Evolutionary conservation across 2,329 filamentous ascomycete species (phyloP).

Genomic region (Coniochaeta ligniaria): DNA sequence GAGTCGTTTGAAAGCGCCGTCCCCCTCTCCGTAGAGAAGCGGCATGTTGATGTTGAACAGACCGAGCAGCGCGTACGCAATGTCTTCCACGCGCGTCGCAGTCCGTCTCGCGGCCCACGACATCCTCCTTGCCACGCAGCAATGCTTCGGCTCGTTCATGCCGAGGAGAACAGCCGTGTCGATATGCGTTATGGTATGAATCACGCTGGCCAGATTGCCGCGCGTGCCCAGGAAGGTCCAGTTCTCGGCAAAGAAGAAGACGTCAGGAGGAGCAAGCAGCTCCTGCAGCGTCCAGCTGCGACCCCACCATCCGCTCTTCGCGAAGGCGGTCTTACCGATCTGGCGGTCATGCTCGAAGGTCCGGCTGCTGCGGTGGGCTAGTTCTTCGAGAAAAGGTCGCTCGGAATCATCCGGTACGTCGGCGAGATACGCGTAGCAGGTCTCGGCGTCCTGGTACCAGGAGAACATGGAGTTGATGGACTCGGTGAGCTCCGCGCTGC

Average conservation of each 20-base stretch:
- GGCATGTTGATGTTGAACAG: conserved; percentile 20
- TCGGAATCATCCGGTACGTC: neutral
- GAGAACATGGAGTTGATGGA: conserved; percentile 1
- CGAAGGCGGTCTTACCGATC: neutral
- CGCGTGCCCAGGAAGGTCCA: neutral
- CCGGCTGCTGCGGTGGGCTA: neutral
- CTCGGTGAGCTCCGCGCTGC: conserved; percentile 1
- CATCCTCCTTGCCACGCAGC: conserved; percentile 7
- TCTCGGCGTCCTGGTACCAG: neutral
- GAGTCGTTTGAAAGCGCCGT: neutral
- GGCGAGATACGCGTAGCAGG: neutral
- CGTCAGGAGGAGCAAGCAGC: neutral
- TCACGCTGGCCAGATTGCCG: neutral
- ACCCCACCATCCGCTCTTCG: neutral
- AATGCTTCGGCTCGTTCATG: neutral
- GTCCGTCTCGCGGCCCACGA: conserved; percentile 15
- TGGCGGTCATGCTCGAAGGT: neutral
- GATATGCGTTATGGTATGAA: neutral
- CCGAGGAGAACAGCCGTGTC: neutral
- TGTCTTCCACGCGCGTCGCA: conserved; percentile 17
- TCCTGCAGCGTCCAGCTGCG: conserved; percentile 1
- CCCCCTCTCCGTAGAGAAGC: conserved; percentile 15
- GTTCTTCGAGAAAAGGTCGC: neutral
- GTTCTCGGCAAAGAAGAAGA: neutral
- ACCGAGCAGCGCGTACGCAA: conserved; percentile 19